These are phyloP conservation scores for Fraxinus sp. DNA, from an alignment of 305 asterid species.

Conservation along the genomic window DNA sequence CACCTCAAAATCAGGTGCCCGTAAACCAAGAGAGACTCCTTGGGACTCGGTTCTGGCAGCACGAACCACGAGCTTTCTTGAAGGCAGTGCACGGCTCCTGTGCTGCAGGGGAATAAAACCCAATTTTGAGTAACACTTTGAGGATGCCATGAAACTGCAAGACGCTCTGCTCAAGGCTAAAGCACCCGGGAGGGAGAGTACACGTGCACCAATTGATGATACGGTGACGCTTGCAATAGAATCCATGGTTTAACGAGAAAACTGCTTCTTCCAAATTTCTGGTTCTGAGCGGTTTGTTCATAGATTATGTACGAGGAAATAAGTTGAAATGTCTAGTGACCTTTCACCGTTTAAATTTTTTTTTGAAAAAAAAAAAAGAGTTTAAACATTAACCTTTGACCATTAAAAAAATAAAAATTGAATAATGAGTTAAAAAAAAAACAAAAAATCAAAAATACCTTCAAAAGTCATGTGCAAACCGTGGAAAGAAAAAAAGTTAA, in stretches of 20 bases:
- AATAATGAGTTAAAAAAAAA: too few species aligned
- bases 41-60: conserved; percentile 80
- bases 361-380: too few species aligned
- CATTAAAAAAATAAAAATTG: too few species aligned
- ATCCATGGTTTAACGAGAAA: conserved; percentile 42
- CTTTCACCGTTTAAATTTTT: too few species aligned
- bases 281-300: background rate
- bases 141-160: conserved; percentile 27
- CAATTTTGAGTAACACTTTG: conserved; percentile 35
- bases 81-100: conserved; percentile 28
- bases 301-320: background rate
- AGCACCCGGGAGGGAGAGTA: conserved; percentile 29
- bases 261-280: background rate
- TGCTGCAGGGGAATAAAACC: conserved; percentile 38
- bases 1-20: conserved; percentile 88
- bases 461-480: too few species aligned
- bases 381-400: too few species aligned
- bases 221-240: conserved; percentile 43
- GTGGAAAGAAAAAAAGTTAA: too few species aligned
- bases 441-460: too few species aligned
- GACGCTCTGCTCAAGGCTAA: conserved; percentile 6
- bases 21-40: conserved; percentile 64
- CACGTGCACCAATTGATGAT: conserved; percentile 36
- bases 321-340: too few species aligned
- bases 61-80: conserved; percentile 56